Base-by-base conservation (phyloP, 1,139 yeast species). In the Magnusiomyces sp. region DNA sequence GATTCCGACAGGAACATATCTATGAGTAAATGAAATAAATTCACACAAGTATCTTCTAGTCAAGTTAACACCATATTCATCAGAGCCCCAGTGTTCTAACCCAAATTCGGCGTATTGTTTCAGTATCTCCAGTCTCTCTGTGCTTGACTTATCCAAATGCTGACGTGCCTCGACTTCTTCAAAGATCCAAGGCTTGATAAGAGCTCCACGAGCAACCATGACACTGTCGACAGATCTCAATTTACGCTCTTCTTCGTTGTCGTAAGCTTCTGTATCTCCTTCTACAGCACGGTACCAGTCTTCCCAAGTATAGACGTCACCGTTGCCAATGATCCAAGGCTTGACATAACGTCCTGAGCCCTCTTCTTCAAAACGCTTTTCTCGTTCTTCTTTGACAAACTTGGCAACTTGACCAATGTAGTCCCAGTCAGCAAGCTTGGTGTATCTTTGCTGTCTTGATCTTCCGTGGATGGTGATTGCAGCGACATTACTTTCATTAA, bases 171-270 rank as follows among this genome's bases (percentile, higher is more conserved):
- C 94, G 49, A 94, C 80, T 69, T 92, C 99, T 70, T 94, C 97
- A 61, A 92, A 92, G 46, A 92, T 87, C 99, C 99, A 92, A 45
- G 99, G 99, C 68, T 94, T 92, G 65, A 94, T 90, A 58, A 92
- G 77, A 0, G 97, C 97, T 50, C 97, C 98, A 60, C 99, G 78
- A 1, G 98, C 98, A 50, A 94, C 90, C 97, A 94, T 92, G 20
- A 89, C 95, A 37, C 94, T 81, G 68, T 94, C 98, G 50, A 90
- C 81, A 16, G 88, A 86, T 36, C 48, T 46, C n/a, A n/a, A n/a
- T n/a, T n/a, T n/a, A n/a, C 40, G 13, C 13, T 34, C 38, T n/a
- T 34, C 38, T 17, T 34, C 38, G 16, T 17, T n/a, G 5, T 34
- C 38, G 16, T n/a, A 14, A 16, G 79, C 78, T 44, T 79, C 74